Conservation (phyloP, 768 basidiomycete genomes). For the Mycena filopes region DNA sequence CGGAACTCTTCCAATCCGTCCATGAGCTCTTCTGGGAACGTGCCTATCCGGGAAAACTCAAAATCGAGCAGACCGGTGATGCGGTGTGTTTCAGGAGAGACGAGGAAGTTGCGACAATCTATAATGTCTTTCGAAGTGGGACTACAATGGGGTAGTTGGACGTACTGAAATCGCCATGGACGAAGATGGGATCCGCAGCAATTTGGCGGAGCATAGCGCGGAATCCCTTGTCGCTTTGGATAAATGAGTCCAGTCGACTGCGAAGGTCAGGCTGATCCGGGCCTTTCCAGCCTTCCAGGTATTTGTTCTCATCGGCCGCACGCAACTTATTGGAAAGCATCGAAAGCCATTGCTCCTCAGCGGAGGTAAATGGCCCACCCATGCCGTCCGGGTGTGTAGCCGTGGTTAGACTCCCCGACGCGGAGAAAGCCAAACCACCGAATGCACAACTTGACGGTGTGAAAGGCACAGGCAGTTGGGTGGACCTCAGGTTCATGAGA, state of each 20-base stretch:
- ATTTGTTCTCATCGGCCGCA: conserved; percentile 8
- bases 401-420: conserved; percentile 12
- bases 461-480: conserved; percentile 3
- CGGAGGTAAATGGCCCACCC: conserved; percentile 25
- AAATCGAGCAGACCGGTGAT: conserved; percentile 29
- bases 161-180: conserved; percentile 27
- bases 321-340: conserved; percentile 8
- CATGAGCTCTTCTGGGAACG: conserved; percentile 24
- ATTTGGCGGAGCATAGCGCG: conserved; percentile 6
- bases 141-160: background rate
- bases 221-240: conserved; percentile 12
- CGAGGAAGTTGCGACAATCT: conserved; percentile 23
- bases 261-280: conserved; percentile 13
- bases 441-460: background rate
- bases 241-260: conserved; percentile 17
- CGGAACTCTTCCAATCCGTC: conserved; percentile 26
- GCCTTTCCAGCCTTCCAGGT: conserved; percentile 22
- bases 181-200: conserved; percentile 17
- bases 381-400: conserved; percentile 16
- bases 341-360: conserved; percentile 25
- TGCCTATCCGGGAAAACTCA: conserved; percentile 27
- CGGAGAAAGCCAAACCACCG: conserved; percentile 18
- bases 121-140: background rate
- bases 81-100: conserved; percentile 17
- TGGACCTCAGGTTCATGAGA: conserved; percentile 4